Conservation (phyloP, 164 flowering plant species). For the Taxillus chinensis region DNA sequence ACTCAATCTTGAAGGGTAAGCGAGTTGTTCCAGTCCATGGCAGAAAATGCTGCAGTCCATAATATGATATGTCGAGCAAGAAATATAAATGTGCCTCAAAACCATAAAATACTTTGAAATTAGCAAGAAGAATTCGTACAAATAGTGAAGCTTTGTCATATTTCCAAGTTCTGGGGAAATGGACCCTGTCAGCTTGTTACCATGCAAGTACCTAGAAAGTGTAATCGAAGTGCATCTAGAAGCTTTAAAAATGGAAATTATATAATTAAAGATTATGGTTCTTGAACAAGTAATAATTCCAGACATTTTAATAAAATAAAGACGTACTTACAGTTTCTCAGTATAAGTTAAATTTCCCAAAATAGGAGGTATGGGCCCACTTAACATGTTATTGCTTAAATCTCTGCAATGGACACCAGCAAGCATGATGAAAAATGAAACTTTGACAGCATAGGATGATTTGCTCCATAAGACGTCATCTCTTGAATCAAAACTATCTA, state of each 20-base stretch:
- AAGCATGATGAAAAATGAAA: neutral
- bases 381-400: constrained; percentile 70
- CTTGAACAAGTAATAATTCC: too few species aligned
- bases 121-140: constrained; percentile 30
- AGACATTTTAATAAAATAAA: too few species aligned
- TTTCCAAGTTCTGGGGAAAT: constrained; percentile 95
- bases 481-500: too few species aligned
- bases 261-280: too few species aligned
- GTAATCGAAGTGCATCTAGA: too few species aligned
- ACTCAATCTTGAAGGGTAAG: too few species aligned
- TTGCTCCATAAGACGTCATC: neutral
- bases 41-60: too few species aligned
- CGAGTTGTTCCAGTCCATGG: too few species aligned
- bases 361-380: constrained; percentile 81
- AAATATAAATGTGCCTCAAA: too few species aligned
- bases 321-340: constrained; percentile 60
- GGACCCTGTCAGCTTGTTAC: constrained; percentile 71
- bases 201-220: constrained; percentile 64
- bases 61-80: too few species aligned
- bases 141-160: constrained; percentile 88
- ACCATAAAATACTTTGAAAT: neutral
- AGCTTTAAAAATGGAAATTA: too few species aligned
- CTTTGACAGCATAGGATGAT: neutral
- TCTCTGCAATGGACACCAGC: constrained; percentile 44
- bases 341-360: constrained; percentile 74